Conservation (phyloP, 805 yeast species). For the Pichia californica region DNA sequence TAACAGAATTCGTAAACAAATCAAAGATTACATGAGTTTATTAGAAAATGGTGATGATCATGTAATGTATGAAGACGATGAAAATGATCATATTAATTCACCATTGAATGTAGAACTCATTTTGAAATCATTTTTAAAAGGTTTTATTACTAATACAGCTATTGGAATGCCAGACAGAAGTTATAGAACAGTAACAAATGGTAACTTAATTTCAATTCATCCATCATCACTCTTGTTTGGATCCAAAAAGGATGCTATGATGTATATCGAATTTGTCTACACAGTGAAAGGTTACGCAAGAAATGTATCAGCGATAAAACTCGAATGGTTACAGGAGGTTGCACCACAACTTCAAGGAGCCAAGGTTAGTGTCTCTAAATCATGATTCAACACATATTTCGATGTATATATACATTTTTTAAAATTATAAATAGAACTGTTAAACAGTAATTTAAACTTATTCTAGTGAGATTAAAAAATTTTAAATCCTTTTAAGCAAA, state of each 20-base stretch:
- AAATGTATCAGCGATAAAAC: constrained; percentile 72
- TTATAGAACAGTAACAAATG: constrained; percentile 75
- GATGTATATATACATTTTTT: too few relatives aligned
- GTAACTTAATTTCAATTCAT: constrained; percentile 81
- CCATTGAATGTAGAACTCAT: constrained; percentile 50
- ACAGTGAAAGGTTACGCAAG: constrained; percentile 93
- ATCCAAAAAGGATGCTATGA: constrained; percentile 70
- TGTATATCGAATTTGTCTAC: constrained; percentile 92
- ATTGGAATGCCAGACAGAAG: constrained; percentile 93
- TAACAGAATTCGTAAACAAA: constrained; percentile 64
- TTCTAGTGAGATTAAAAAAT: too few relatives aligned
- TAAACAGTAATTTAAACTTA: too few relatives aligned
- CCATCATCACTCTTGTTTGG: constrained; percentile 90
- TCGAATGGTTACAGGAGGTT: constrained; percentile 80
- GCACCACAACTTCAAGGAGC: constrained; percentile 60
- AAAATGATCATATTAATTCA: constrained; percentile 23
- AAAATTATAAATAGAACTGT: too few relatives aligned
- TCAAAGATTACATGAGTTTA: constrained; percentile 57
- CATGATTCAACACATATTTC: too few relatives aligned
- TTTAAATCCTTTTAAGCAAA: too few relatives aligned
- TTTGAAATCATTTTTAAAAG: constrained; percentile 73
- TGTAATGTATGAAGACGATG: constrained; percentile 24
- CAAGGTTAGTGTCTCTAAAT: constrained; percentile 16
- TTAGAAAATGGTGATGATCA: constrained; percentile 32
- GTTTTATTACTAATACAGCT: constrained; percentile 85